phyloP scores from a whole-genome alignment of 2,329 filamentous ascomycete genomes.

The Neonectria sp. region DNA sequence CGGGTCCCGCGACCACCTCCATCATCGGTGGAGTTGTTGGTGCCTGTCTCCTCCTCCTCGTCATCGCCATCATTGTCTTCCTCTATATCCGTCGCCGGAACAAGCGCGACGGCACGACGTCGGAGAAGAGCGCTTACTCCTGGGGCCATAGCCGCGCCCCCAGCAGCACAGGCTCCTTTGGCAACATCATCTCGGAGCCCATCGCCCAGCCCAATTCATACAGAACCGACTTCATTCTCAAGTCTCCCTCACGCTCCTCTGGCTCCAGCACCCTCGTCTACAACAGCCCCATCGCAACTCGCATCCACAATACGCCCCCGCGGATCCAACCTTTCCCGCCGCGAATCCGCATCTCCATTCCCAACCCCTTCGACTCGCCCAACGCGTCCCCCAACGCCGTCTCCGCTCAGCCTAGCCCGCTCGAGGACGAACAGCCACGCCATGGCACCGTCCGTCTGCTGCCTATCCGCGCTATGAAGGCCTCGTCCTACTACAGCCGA shows the following conservation, averaged over 20 bases:
- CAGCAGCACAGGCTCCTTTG: conserved; percentile 46
- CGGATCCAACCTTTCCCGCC: conserved; percentile 32
- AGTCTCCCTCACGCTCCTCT: conserved; percentile 43
- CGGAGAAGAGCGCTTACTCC: conserved; percentile 41
- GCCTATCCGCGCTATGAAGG: conserved; percentile 59
- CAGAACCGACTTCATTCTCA: conserved; percentile 69
- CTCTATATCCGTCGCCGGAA: conserved; percentile 56
- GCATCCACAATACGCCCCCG: conserved; percentile 28
- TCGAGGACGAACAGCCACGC: conserved; percentile 45
- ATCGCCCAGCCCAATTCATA: conserved; percentile 61
- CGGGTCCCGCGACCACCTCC: conserved; percentile 54
- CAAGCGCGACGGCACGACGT: conserved; percentile 31
- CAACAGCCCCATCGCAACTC: conserved; percentile 14
- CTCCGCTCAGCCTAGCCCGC: conserved; percentile 43
- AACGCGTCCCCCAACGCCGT: conserved; percentile 43
- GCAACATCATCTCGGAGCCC: conserved; percentile 71
- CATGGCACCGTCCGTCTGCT: conserved; percentile 50
- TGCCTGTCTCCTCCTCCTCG: conserved; percentile 60
- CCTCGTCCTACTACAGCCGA: conserved; percentile 44
- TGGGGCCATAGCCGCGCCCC: conserved; percentile 34
- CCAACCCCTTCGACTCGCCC: conserved; percentile 55
- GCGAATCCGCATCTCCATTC: conserved; percentile 51
- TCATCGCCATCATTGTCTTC: conserved; percentile 57
- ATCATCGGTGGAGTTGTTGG: conserved; percentile 65
- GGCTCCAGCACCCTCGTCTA: conserved; percentile 33